Percentiles rank a stretch among this genome's conserved stretches.
Evolutionary conservation across 1,284 basidiomycete species (phyloP).

Genomic region (Ustilago lituana): DNA sequence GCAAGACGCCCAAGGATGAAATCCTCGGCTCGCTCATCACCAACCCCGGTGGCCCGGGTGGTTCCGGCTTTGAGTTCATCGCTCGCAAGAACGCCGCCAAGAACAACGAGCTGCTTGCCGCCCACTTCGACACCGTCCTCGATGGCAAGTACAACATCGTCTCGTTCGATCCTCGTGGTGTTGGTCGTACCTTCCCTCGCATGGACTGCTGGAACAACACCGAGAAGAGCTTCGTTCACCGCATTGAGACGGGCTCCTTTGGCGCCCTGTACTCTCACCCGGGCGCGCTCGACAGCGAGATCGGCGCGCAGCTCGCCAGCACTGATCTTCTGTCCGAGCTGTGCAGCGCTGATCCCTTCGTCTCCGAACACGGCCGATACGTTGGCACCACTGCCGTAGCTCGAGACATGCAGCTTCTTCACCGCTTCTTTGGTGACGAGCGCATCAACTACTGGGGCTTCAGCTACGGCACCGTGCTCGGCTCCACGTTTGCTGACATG

Average conservation of each 20-base stretch:
- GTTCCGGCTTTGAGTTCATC: slow-evolving; percentile 43
- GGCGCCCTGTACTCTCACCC: slow-evolving; percentile 37
- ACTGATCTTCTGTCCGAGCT: slow-evolving; percentile 25
- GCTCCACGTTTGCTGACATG: slow-evolving; percentile 49
- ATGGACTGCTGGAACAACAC: slow-evolving; percentile 50
- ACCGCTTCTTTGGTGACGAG: slow-evolving; percentile 44
- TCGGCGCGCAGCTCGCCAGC: slow-evolving; percentile 28
- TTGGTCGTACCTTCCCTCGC: slow-evolving; percentile 41
- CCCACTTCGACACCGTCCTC: slow-evolving; percentile 40
- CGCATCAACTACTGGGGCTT: slow-evolving; percentile 52
- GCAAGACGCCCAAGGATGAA: slow-evolving; percentile 36
- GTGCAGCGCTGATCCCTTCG: slow-evolving; percentile 26
- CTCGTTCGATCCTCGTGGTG: slow-evolving; percentile 51
- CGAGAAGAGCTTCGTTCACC: slow-evolving; percentile 31
- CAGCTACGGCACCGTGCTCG: slow-evolving; percentile 54
- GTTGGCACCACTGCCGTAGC: slow-evolving; percentile 47
- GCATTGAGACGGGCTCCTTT: slow-evolving; percentile 27
- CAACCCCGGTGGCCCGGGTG: slow-evolving; percentile 57
- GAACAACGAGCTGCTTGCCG: slow-evolving; percentile 28
- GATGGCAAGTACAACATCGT: slow-evolving; percentile 49
- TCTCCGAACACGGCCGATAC: slow-evolving; percentile 21
- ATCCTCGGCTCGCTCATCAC: slow-evolving; percentile 45
- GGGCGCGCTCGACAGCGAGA: slow-evolving; percentile 27
- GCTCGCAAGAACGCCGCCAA: slow-evolving; percentile 26
- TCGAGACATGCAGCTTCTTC: slow-evolving; percentile 48